phyloP scores from a whole-genome alignment of 768 basidiomycete species.

The Pleurotus salmoneostramineus region DNA sequence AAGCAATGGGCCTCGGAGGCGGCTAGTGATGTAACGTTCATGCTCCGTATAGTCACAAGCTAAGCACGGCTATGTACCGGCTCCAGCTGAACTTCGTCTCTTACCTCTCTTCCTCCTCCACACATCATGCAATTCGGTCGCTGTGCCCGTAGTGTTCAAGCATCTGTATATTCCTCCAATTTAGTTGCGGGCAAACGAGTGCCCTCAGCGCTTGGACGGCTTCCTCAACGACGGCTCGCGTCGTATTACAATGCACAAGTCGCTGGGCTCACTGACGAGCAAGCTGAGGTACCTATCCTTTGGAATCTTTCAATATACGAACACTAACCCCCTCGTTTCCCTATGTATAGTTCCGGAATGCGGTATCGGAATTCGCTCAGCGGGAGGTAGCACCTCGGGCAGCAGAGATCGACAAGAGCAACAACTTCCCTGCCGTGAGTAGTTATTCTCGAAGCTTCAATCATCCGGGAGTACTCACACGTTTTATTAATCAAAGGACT shows the following conservation, averaged over 20 bases:
- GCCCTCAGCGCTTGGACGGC: background rate
- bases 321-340: background rate
- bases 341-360: slow-evolving; percentile 69
- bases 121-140: background rate
- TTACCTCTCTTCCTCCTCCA: background rate
- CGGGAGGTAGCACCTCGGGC: slow-evolving; percentile 85
- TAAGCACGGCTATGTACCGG: no score
- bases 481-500: slow-evolving; percentile 42
- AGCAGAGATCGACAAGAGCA: slow-evolving; percentile 80
- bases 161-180: background rate
- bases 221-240: slow-evolving; percentile 26
- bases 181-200: background rate
- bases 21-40: no score
- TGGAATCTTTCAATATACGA: background rate
- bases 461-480: slow-evolving; percentile 1
- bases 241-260: slow-evolving; percentile 72
- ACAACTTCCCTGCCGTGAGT: slow-evolving; percentile 73
- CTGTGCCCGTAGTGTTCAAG: background rate
- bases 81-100: background rate
- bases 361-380: slow-evolving; percentile 74
- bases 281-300: slow-evolving; percentile 57
- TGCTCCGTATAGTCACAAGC: no score
- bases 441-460: background rate
- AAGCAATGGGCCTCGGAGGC: no score
- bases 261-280: slow-evolving; percentile 77